Percentiles rank a stretch among this genome's conserved stretches.
These are phyloP conservation scores for Plasmodium malariae DNA, from an alignment of 169 alveolate genomes.

Conservation along the genomic window DNA sequence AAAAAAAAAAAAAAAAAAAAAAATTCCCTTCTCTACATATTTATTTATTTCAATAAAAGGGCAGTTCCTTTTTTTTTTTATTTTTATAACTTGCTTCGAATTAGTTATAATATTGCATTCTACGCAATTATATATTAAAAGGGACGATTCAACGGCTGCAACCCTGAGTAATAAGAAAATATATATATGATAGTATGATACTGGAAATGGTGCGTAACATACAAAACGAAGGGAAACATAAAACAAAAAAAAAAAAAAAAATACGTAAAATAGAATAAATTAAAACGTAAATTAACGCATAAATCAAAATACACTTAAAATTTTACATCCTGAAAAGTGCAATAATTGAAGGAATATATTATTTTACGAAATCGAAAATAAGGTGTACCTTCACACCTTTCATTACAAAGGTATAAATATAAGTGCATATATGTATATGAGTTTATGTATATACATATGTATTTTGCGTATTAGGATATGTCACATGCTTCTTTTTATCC, in stretches of 20 bases:
- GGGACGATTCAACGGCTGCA: constrained; percentile 72
- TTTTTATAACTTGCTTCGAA: constrained; percentile 63
- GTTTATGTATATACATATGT: background rate
- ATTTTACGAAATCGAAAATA: too few relatives aligned
- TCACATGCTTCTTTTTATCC: background rate
- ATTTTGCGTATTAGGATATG: background rate
- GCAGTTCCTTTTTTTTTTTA: background rate
- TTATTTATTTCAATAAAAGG: background rate
- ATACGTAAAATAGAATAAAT: too few relatives aligned
- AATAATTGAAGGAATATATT: too few relatives aligned
- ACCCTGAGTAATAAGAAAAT: constrained; percentile 19
- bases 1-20: background rate
- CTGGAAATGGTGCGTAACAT: background rate
- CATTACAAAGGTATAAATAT: too few relatives aligned
- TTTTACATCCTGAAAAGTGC: too few relatives aligned
- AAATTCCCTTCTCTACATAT: background rate
- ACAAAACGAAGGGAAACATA: background rate
- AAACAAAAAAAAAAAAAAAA: background rate
- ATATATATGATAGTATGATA: too few relatives aligned
- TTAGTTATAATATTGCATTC: constrained; percentile 62
- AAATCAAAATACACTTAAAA: too few relatives aligned
- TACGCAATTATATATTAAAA: constrained; percentile 46
- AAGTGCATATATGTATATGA: background rate
- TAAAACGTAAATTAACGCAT: too few relatives aligned
- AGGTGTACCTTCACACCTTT: too few relatives aligned